These are phyloP conservation scores for Athelia sp. DNA, from an alignment of 1,284 basidiomycete genomes.

Conservation along the genomic window DNA sequence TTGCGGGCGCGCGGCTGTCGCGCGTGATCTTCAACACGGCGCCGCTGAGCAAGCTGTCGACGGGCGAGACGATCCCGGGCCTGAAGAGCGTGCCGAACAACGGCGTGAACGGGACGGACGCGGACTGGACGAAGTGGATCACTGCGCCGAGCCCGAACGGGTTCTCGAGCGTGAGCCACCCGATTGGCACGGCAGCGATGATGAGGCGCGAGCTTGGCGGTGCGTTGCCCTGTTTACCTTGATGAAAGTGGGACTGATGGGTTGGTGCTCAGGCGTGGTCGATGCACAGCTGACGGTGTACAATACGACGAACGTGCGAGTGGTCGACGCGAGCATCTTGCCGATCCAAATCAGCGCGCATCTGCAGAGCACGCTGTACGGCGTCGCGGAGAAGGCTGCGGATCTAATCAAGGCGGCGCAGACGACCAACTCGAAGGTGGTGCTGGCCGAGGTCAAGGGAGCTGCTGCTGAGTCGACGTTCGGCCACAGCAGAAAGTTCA, in stretches of 20 bases:
- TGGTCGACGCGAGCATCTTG: constrained; percentile 43
- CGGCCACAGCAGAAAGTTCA: no score
- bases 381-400: constrained; percentile 45
- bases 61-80: constrained; percentile 34
- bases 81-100: constrained; percentile 37
- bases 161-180: constrained; percentile 46
- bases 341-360: constrained; percentile 42
- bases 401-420: constrained; percentile 36
- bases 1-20: constrained; percentile 39
- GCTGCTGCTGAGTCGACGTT: no score
- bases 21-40: constrained; percentile 37
- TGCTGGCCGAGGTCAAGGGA: no score
- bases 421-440: not conserved
- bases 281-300: constrained; percentile 38
- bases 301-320: constrained; percentile 46
- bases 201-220: constrained; percentile 54
- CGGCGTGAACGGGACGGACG: constrained; percentile 35
- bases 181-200: constrained; percentile 60
- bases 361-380: constrained; percentile 37
- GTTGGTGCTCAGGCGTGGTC: constrained; percentile 31
- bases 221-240: constrained; percentile 18
- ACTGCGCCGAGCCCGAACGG: constrained; percentile 14
- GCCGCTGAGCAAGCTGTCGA: constrained; percentile 28
- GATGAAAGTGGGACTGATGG: not conserved
- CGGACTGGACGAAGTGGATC: constrained; percentile 42